Evolutionary conservation across 768 basidiomycete genomes (phyloP).

Genomic region (Cystofilobasidium capitatum): DNA sequence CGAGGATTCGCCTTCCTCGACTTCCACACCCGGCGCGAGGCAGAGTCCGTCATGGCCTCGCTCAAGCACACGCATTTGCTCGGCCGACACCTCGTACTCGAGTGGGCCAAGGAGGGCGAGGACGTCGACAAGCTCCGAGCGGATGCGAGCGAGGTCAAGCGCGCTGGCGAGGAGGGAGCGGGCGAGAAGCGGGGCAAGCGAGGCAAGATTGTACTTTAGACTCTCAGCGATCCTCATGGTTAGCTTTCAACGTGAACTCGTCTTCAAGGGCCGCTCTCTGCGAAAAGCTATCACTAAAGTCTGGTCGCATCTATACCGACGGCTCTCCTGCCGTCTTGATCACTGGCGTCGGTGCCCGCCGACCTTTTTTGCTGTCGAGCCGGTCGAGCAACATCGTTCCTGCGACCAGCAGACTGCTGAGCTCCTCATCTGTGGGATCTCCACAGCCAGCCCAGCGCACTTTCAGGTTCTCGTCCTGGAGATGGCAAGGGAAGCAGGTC

Average conservation of each 20-base stretch:
- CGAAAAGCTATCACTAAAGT: too few species aligned
- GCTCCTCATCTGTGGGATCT: conserved; percentile 4
- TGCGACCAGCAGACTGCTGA: conserved; percentile 6
- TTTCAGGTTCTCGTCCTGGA: conserved; percentile 21
- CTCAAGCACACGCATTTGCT: conserved; percentile 91
- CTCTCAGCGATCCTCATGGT: too few species aligned
- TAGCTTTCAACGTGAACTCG: too few species aligned
- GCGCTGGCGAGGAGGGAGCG: conserved; percentile 25
- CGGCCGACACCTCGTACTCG: conserved; percentile 84
- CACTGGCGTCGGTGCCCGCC: too few species aligned
- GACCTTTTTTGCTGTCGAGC: conserved; percentile 8
- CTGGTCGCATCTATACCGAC: too few species aligned
- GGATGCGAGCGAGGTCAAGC: conserved; percentile 56
- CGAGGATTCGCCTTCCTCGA: conserved; percentile 97
- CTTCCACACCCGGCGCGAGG: conserved; percentile 79
- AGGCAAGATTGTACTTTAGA: conserved; percentile 10
- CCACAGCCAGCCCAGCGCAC: conserved; percentile 22
- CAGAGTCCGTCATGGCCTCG: conserved; percentile 74
- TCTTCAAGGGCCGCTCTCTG: too few species aligned
- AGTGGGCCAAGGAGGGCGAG: conserved; percentile 74
- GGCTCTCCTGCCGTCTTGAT: too few species aligned
- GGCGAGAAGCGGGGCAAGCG: conserved; percentile 21
- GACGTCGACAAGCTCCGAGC: conserved; percentile 40
- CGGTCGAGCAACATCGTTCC: conserved; percentile 12
- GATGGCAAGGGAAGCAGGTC: not conserved